These are phyloP conservation scores for Triticum turgidum DNA, from an alignment of 176 grass and related monocot species.

Conservation along the genomic window DNA sequence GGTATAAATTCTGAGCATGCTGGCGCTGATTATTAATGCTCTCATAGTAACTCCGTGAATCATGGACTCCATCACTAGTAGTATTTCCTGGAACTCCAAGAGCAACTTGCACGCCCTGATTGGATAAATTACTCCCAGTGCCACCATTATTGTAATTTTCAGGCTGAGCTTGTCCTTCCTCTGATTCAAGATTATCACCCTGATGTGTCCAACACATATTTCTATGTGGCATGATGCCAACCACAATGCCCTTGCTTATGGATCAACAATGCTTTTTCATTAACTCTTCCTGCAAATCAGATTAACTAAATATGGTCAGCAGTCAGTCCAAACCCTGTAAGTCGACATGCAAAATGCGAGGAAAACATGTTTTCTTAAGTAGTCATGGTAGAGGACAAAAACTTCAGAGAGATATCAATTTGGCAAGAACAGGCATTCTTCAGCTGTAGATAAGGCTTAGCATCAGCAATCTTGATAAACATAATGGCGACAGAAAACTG, in stretches of 20 bases:
- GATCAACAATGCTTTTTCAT: conserved; percentile 43
- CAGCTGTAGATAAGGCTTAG: background rate
- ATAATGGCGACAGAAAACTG: conserved; percentile 4
- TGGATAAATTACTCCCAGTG: conserved; percentile 28
- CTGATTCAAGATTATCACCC: conserved; percentile 38
- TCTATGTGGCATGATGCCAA: conserved; percentile 42
- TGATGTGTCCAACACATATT: conserved; percentile 44
- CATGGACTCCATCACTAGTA: conserved; percentile 28
- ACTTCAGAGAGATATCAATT: background rate
- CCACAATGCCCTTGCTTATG: conserved; percentile 9
- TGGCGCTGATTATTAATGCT: conserved; percentile 41
- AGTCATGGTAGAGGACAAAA: background rate
- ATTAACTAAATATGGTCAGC: conserved; percentile 35
- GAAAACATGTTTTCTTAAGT: background rate
- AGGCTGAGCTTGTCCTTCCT: conserved; percentile 37
- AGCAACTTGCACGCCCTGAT: conserved; percentile 33
- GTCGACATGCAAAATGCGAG: conserved; percentile 22
- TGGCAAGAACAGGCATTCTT: background rate
- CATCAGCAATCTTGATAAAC: background rate
- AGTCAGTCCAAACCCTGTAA: conserved; percentile 10
- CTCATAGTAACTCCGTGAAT: conserved; percentile 26
- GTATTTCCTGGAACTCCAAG: conserved; percentile 35
- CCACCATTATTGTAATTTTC: conserved; percentile 38
- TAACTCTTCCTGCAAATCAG: conserved; percentile 32
- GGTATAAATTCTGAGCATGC: conserved; percentile 40